phyloP scores from a whole-genome alignment of 2,329 filamentous ascomycete species.

The Pyrenochaeta sp. region DNA sequence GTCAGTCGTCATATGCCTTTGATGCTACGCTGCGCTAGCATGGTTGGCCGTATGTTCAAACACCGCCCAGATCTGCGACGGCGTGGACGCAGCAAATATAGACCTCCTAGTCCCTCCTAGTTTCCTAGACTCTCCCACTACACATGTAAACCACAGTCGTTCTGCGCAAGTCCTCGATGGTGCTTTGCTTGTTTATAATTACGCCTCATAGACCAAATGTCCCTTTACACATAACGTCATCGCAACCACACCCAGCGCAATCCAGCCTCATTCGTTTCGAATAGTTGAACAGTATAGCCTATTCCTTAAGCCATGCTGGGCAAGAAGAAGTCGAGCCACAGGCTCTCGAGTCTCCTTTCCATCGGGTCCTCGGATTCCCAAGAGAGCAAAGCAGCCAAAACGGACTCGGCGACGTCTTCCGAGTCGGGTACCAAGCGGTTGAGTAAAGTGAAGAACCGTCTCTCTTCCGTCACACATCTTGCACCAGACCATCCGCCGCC shows the following conservation, averaged over 20 bases:
- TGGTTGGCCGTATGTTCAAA: conserved; percentile 22
- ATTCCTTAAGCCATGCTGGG: conserved; percentile 33
- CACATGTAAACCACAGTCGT: conserved; percentile 19
- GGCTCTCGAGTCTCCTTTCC: conserved; percentile 46
- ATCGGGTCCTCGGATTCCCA: conserved; percentile 27
- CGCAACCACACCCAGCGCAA: no score
- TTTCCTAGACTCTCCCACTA: conserved; percentile 12
- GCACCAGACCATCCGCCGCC: conserved; percentile 42
- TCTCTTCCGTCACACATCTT: conserved; percentile 40
- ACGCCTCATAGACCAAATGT: conserved; percentile 20
- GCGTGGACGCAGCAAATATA: conserved; percentile 31
- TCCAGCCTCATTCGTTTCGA: no score
- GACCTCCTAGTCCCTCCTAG: conserved; percentile 27
- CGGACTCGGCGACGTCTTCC: conserved; percentile 31
- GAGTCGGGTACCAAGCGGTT: conserved; percentile 39
- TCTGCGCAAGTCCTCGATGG: conserved; percentile 23
- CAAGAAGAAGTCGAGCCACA: conserved; percentile 41
- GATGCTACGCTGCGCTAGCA: conserved; percentile 21
- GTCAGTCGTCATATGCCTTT: conserved; percentile 18
- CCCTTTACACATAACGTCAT: conserved; percentile 11
- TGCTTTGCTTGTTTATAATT: conserved; percentile 27
- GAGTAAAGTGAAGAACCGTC: conserved; percentile 41
- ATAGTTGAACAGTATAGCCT: not conserved
- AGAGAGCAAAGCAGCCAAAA: conserved; percentile 15
- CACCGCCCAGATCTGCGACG: conserved; percentile 34